Conservation (phyloP, 352 stramenopile genomes). For the Globisporangium orthogonon region DNA sequence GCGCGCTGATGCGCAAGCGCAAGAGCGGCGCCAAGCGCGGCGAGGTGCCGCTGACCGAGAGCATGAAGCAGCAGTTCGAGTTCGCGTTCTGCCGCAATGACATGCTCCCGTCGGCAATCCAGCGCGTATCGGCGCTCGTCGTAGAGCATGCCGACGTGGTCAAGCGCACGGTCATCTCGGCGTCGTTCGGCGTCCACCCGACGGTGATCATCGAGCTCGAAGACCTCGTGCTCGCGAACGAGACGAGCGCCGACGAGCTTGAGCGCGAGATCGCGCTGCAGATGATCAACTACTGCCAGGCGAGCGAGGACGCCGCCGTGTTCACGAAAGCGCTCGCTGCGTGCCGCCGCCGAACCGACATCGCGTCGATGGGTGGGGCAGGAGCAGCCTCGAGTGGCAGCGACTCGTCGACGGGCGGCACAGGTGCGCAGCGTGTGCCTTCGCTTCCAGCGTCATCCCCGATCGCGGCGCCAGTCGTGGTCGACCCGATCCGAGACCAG, state of each 20-base stretch:
- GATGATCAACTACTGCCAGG: conserved; percentile 26
- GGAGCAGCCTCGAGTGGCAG: neutral
- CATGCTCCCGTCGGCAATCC: conserved; percentile 25
- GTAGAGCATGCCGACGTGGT: conserved; percentile 40
- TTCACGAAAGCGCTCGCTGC: conserved; percentile 40
- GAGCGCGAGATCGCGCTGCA: conserved; percentile 41
- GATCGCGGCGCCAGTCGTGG: conserved; percentile 30
- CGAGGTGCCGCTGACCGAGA: conserved; percentile 28
- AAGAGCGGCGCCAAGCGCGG: conserved; percentile 15
- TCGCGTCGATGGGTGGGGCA: neutral
- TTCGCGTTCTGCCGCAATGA: conserved; percentile 31
- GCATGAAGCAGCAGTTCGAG: conserved; percentile 36
- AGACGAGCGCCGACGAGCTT: conserved; percentile 31
- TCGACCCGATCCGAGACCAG: conserved; percentile 40
- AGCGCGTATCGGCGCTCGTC: conserved; percentile 32
- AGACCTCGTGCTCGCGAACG: conserved; percentile 31
- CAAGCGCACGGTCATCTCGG: conserved; percentile 32
- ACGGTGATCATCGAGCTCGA: conserved; percentile 40
- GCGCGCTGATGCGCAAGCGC: conserved; percentile 24
- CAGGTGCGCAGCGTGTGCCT: conserved; percentile 16
- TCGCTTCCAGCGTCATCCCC: conserved; percentile 28
- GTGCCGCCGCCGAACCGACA: conserved; percentile 31
- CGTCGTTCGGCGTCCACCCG: conserved; percentile 34
- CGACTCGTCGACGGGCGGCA: neutral
- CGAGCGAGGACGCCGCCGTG: conserved; percentile 27